Base-by-base conservation (phyloP, 768 basidiomycete genomes). In the Lentinula detonsa region DNA sequence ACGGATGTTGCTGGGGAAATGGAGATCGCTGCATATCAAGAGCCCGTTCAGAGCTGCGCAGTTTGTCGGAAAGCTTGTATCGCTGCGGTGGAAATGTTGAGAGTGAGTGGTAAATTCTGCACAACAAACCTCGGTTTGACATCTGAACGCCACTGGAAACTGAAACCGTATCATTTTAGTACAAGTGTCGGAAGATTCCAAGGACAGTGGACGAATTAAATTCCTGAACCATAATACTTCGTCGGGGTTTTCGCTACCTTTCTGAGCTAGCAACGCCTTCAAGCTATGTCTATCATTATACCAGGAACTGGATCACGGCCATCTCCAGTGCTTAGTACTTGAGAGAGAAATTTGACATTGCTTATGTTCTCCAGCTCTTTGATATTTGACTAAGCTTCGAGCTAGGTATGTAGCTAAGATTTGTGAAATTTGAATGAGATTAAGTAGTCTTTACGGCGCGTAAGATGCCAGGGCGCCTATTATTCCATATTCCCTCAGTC, bases 1-100 rank as follows among this genome's bases (percentile, higher is more conserved):
- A 87, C 85, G 5, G 86, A 90, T 64, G 76, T 90, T 31, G 83
- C 83, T 7, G 83, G 76, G 37, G 88, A 88, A 72, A 90, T 90
- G 88, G 76, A 73, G 16, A 65, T 68, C n/a, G 71, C 87, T 18
- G 72, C 70, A 18, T 42, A 37, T 39, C 40, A 50, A 43, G 73
- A 76, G n/a, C 74, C 72, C n/a, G 71, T 86, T 21, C 67, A 72
- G 18, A 70, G 69, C 23, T 90, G 88, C 64, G 72, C 75, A 59
- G 69, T 68, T 13, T 90, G 88, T 68, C 70, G 73, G 59, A 86
- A 83, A 67, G 89, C 86, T 16, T 83, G 81, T 64, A 77, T 65
- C 28, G 85, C 86, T 6, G 88, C 88, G 21, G 76, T 86, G 7
- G 81, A 83, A 40, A 90, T 90, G 88, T 81, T 90, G 48, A 76